phyloP scores from a whole-genome alignment of 306 rosid species.

The Ochetophila trinervis region DNA sequence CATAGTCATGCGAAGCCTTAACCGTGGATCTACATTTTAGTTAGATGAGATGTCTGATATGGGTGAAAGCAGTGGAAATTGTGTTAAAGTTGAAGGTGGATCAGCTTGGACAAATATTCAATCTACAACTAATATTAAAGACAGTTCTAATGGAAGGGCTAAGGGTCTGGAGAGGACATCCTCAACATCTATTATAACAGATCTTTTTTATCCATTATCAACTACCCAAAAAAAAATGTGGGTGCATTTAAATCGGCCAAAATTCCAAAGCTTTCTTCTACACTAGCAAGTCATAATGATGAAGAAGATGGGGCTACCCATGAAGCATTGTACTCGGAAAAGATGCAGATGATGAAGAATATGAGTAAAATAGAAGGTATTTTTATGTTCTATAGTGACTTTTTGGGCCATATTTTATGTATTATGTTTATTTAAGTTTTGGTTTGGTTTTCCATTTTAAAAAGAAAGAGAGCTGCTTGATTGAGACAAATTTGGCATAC shows the following conservation, averaged over 20 bases:
- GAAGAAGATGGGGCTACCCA: constrained; percentile 53
- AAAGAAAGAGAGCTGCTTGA: constrained; percentile 50
- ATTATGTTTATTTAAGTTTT: constrained; percentile 6
- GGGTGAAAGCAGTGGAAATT: constrained; percentile 47
- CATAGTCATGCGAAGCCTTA: constrained; percentile 71
- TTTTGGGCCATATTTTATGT: constrained; percentile 3
- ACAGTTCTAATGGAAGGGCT: constrained; percentile 42
- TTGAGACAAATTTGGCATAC: constrained; percentile 48
- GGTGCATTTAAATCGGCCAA: constrained; percentile 46
- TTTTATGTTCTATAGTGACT: constrained; percentile 3
- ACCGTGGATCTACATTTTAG: constrained; percentile 45
- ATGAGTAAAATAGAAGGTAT: constrained; percentile 77
- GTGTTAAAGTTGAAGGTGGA: constrained; percentile 44
- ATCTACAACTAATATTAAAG: constrained; percentile 34
- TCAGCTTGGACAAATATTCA: constrained; percentile 50
- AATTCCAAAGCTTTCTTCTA: constrained; percentile 65
- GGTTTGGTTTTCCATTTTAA: constrained; percentile 40
- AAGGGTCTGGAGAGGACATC: constrained; percentile 65
- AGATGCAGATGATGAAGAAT: constrained; percentile 54
- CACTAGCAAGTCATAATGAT: constrained; percentile 51
- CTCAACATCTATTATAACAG: constrained; percentile 52
- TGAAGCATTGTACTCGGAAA: constrained; percentile 42
- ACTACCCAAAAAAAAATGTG: constrained; percentile 39
- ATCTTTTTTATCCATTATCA: constrained; percentile 53
- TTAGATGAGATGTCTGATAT: constrained; percentile 47